Conservation (phyloP, 345 rosid genomes). For the Eucalyptus cloeziana region DNA sequence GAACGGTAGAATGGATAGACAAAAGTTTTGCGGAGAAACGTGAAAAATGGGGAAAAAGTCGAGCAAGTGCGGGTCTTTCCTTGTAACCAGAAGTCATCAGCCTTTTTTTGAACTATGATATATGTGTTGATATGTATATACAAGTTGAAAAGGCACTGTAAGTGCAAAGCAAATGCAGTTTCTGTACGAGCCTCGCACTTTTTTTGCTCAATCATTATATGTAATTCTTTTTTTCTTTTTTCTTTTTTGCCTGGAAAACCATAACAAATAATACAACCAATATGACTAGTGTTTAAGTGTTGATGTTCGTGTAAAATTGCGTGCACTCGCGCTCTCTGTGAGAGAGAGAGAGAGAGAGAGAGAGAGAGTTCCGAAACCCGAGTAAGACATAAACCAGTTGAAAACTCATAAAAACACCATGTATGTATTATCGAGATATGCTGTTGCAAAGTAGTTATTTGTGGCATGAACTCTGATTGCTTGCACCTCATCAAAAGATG, state of each 20-base stretch:
- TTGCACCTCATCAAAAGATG: conserved; percentile 49
- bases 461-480: conserved; percentile 98
- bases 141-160: background rate
- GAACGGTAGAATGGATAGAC: too few relatives aligned
- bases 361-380: conserved; percentile 27
- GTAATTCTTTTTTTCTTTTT: background rate
- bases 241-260: background rate
- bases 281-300: background rate
- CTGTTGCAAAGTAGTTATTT: conserved; percentile 85
- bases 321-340: background rate
- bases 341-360: background rate
- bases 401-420: conserved; percentile 93
- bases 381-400: conserved; percentile 76
- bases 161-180: background rate
- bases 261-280: background rate
- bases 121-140: background rate
- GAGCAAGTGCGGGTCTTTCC: too few relatives aligned
- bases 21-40: too few relatives aligned
- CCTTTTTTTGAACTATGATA: background rate
- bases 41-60: too few relatives aligned
- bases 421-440: conserved; percentile 79
- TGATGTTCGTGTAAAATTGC: background rate
- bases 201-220: background rate
- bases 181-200: background rate
- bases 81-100: background rate